Base-by-base conservation (phyloP, 352 stramenopile genomes). In the Globisporangium echinulatum region DNA sequence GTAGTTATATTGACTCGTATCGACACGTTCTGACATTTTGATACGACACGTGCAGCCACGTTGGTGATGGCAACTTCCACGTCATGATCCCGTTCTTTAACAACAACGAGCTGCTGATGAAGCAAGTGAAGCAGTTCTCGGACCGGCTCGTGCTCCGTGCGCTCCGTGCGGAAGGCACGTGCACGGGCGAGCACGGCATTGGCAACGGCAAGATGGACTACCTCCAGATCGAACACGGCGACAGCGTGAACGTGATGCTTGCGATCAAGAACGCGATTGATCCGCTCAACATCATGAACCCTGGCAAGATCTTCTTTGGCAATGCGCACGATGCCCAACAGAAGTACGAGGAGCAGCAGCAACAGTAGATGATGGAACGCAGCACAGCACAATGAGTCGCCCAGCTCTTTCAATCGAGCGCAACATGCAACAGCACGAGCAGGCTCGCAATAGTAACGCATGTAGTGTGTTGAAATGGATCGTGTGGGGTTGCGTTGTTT, bases 31-130 rank as follows among this genome's bases (percentile, higher is more conserved):
- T 33, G 25, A 3, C 25, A 33, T 33, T 33, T 33, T 3, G 25
- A 33, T 3, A 33, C 25, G 25, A 33, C 25, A 3, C 25, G 25
- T 63, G 13, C 44, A 84, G 71, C 62, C 87, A 96, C 62, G 82
- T 96, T 3, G 87, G 97, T 19, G 97, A 99, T 67, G 97, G 96
- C 48, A 99, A 99, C 76, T 99, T 99, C 71, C 96, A 99, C 75
- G 95, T 95, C 49, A 98, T 99, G 70, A 72, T 99, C 52, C 91
- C 97, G 19, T 88, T 96, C 63, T 77, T 92, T 59, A 74, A 72
- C 46, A 77, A 96, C 57, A 76, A 98, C 59, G 69, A 82, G 6
- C 71, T 86, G 56, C 82, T 98, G 52, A 85, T 97, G 68, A 59
- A 74, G 17, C 88, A 90, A 62, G 81, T 98, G 46, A 80, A 90